Base-by-base conservation (phyloP, 176 grass and related monocot genomes). In the Leersia perrieri region DNA sequence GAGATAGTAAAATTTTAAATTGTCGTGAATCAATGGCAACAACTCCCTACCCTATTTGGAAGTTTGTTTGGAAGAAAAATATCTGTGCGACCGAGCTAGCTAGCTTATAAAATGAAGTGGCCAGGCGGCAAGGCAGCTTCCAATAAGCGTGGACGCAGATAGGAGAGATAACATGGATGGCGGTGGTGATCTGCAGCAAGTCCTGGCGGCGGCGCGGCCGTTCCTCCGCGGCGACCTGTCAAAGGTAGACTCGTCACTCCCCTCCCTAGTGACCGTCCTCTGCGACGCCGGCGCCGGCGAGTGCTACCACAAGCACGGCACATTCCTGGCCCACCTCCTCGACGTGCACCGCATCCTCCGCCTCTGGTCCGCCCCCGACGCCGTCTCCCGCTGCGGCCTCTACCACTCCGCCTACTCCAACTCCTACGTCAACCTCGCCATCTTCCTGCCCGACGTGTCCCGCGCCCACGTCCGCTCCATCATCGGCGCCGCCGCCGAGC, bases 301-400 rank as follows among this genome's bases (percentile, higher is more conserved):
- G 91, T 97, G 95, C 92, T 97, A 74, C 76, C 95, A 97, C 95
- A 97, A 97, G 89, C 92, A 97, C 80, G 86, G 87, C 85, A 94
- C 95, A 25, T 97, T 97, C 87, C 85, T 97, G n/a, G 83, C 89
- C n/a, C 95, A 97, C 73, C 95, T 94, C 16, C 31, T 90, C 28
- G 90, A 94, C 40, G 75, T 91, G 28, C 29, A 97, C 85, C 89
- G 89, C 57, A 85, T 94, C 71, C 91, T 94, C 11, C 87, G 66
- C 65, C 77, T 97, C 8, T 97, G 94, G 94, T 11, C 20, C n/a
- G 45, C 67, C 14, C 92, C 94, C 35, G 92, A 85, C 49, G 73
- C 85, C 58, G 85, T 94, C 1, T 73, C 92, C 0, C 87, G 92
- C 5, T 94, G 89, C 73, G 94, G 87, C 40, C 90, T 94, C 68